Percentiles rank a stretch among this genome's conserved stretches.
These are phyloP conservation scores for Rosa chinensis DNA, from an alignment of 306 rosid species.

Conservation along the genomic window DNA sequence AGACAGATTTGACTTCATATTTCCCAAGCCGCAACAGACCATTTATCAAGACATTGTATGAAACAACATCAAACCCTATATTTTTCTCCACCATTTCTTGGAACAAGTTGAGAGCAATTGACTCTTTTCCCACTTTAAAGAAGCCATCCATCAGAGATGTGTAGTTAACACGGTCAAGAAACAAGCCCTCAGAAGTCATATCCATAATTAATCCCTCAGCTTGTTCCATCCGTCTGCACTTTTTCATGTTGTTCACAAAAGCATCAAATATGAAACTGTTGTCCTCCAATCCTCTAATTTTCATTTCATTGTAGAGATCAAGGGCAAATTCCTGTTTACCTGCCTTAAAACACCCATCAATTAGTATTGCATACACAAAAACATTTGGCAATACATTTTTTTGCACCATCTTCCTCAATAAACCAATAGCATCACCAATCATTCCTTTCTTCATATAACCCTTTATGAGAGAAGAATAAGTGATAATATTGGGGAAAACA, in stretches of 20 bases:
- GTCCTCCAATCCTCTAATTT: constrained; percentile 58
- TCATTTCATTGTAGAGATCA: constrained; percentile 69
- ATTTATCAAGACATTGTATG: constrained; percentile 77
- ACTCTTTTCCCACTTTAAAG: constrained; percentile 63
- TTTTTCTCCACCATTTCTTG: constrained; percentile 74
- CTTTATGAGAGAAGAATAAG: constrained; percentile 72
- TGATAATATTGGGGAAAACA: constrained; percentile 60
- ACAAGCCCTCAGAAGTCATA: constrained; percentile 58
- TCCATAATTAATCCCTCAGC: constrained; percentile 56
- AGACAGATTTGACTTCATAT: constrained; percentile 61
- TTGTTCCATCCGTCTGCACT: constrained; percentile 62
- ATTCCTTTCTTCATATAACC: constrained; percentile 79
- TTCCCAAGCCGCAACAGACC: constrained; percentile 76
- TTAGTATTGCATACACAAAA: constrained; percentile 60
- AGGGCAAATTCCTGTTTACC: constrained; percentile 62
- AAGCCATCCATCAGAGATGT: constrained; percentile 79
- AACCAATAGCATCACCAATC: constrained; percentile 59
- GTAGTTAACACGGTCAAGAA: constrained; percentile 71
- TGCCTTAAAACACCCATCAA: constrained; percentile 62
- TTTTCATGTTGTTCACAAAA: constrained; percentile 74
- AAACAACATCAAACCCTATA: constrained; percentile 64
- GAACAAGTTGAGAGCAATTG: constrained; percentile 57
- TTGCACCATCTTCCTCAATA: constrained; percentile 57
- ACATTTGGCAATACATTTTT: constrained; percentile 60
- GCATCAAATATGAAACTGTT: constrained; percentile 62